Percentiles rank a stretch among this genome's conserved stretches.
Evolutionary conservation across 176 grass and related monocot species (phyloP).

Genomic region (Echinochloa phyllopogon): DNA sequence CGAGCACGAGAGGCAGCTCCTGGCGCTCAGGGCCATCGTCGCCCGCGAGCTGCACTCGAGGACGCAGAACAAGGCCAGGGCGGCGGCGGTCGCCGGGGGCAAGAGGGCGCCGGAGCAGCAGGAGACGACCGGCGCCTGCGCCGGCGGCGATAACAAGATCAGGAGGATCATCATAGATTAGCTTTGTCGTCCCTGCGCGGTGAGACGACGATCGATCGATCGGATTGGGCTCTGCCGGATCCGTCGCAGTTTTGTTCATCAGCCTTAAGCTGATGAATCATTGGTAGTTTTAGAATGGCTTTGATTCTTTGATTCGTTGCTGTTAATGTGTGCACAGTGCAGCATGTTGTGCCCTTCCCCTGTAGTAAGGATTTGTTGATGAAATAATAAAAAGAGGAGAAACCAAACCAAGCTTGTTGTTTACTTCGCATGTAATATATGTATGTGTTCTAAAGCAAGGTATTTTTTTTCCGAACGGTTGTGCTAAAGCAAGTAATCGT

Average conservation of each 20-base stretch:
- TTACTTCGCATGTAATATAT: no score
- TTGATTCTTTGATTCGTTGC: background rate
- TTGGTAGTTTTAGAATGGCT: no score
- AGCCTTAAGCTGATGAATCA: background rate
- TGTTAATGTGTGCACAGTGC: background rate
- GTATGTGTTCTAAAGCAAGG: no score
- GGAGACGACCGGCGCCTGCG: background rate
- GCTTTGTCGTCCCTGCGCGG: background rate
- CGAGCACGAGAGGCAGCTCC: slow-evolving; percentile 5
- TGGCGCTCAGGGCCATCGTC: background rate
- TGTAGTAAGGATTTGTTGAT: no score
- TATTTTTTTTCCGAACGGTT: no score
- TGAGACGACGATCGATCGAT: background rate
- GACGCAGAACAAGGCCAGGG: background rate
- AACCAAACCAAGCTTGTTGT: no score
- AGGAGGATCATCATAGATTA: background rate
- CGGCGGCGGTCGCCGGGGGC: background rate
- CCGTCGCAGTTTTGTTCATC: background rate
- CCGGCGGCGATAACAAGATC: background rate
- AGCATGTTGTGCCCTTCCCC: no score
- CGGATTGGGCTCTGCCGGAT: background rate
- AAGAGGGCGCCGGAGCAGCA: background rate
- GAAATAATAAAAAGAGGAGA: no score
- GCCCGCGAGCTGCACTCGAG: background rate
- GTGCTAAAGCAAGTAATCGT: no score